A percentile compares a stretch with the other conserved stretches of the same genome.
phyloP scores from a whole-genome alignment of 257 asterid species.

The Avicennia marina region DNA sequence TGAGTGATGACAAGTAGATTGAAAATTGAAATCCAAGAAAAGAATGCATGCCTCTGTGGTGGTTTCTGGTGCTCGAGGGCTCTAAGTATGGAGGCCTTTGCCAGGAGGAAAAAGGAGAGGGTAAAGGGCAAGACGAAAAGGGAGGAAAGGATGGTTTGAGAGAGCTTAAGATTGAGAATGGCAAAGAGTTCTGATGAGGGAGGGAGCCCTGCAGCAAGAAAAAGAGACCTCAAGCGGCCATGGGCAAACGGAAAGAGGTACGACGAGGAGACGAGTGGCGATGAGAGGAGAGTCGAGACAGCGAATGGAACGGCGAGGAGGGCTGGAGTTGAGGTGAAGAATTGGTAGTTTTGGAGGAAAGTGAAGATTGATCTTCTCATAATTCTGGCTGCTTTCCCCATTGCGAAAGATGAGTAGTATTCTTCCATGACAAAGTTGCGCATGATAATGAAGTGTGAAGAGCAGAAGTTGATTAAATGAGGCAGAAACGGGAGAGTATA shows the following conservation, averaged over 20 bases:
- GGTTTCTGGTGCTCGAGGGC: conserved; percentile 18
- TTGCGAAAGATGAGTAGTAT: conserved; percentile 18
- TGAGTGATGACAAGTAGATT: conserved; percentile 41
- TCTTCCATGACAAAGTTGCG: conserved; percentile 5
- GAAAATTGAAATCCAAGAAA: conserved; percentile 18
- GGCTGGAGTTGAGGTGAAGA: conserved; percentile 54
- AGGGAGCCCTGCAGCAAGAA: conserved; percentile 73
- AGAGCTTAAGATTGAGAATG: conserved; percentile 58
- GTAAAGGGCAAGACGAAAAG: conserved; percentile 53
- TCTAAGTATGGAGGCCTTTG: conserved; percentile 45
- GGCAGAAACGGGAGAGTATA: neutral
- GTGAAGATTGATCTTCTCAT: conserved; percentile 64
- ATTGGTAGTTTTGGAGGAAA: conserved; percentile 56
- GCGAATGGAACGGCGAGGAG: conserved; percentile 67
- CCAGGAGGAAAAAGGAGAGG: conserved; percentile 59
- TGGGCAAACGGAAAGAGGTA: conserved; percentile 37
- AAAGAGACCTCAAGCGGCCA: conserved; percentile 40
- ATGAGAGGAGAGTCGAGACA: conserved; percentile 48
- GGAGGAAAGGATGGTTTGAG: conserved; percentile 54
- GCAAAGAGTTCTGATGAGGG: conserved; percentile 49
- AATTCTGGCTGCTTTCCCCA: conserved; percentile 41
- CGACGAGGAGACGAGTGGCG: conserved; percentile 39
- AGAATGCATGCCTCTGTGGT: neutral
- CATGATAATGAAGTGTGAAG: neutral
- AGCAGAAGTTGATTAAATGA: conserved; percentile 5